Conservation (phyloP, 1,139 yeast genomes). For the Blastobotrys arbuscula region DNA sequence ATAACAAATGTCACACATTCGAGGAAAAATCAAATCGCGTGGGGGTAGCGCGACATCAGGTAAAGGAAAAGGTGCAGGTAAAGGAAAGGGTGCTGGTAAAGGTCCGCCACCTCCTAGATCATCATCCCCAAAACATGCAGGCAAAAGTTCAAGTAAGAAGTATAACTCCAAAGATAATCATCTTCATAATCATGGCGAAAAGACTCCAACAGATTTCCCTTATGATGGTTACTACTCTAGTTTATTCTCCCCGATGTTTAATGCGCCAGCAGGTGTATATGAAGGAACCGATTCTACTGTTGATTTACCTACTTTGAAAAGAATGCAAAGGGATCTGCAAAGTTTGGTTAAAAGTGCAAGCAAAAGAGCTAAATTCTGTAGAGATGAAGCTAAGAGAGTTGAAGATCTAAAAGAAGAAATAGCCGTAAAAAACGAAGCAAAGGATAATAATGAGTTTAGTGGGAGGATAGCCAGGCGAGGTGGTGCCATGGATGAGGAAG, state of each 20-base stretch:
- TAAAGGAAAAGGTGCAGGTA: neutral
- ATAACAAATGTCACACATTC: slow-evolving; percentile 8
- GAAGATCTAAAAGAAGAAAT: slow-evolving; percentile 15
- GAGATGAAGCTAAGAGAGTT: slow-evolving; percentile 19
- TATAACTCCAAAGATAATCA: neutral
- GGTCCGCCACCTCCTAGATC: neutral
- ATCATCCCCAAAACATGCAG: neutral
- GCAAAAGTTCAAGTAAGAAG: neutral
- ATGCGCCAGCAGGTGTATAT: slow-evolving; percentile 10
- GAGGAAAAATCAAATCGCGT: slow-evolving; percentile 4
- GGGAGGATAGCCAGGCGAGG: neutral
- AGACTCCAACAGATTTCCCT: slow-evolving; percentile 4
- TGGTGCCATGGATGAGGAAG: neutral
- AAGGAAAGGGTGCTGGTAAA: neutral
- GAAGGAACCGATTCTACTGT: slow-evolving; percentile 5
- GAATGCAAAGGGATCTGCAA: slow-evolving; percentile 7
- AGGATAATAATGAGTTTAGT: neutral
- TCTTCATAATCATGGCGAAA: neutral
- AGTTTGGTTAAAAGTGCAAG: slow-evolving; percentile 8
- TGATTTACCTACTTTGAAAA: slow-evolving; percentile 2
- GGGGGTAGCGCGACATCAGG: neutral
- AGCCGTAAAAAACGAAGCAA: slow-evolving; percentile 19
- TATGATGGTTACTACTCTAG: slow-evolving; percentile 10
- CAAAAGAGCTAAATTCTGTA: slow-evolving; percentile 2
- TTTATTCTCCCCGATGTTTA: slow-evolving; percentile 6